Percentiles rank a stretch among this genome's conserved stretches.
phyloP scores from a whole-genome alignment of 768 basidiomycete genomes.

The Lanmaoa rubissima region DNA sequence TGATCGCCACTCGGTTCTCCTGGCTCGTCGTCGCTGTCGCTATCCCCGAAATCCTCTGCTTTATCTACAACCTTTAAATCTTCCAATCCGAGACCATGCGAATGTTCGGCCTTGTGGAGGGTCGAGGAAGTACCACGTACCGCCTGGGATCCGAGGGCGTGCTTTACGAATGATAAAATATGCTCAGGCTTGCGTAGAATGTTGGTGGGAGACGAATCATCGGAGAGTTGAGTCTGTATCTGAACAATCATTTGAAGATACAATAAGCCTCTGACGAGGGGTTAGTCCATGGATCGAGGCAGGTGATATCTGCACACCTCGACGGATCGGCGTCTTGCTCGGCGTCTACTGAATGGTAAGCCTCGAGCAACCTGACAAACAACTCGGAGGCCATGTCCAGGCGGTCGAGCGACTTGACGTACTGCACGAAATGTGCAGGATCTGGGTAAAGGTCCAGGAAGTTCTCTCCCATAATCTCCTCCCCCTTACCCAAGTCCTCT shows the following conservation, averaged over 20 bases:
- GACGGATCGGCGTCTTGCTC: constrained; percentile 22
- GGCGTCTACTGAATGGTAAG: constrained; percentile 45
- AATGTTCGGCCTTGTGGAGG: constrained; percentile 1
- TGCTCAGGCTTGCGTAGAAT: constrained; percentile 65
- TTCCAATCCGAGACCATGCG: constrained; percentile 29
- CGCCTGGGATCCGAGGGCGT: constrained; percentile 56
- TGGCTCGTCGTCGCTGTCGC: constrained; percentile 55
- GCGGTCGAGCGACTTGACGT: constrained; percentile 64
- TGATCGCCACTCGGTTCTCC: constrained; percentile 37
- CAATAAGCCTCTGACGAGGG: constrained; percentile 53
- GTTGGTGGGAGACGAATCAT: constrained; percentile 50
- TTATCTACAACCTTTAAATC: constrained; percentile 40
- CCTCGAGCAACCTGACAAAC: constrained; percentile 72
- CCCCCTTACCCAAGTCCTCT: constrained; percentile 40
- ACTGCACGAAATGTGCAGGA: constrained; percentile 63
- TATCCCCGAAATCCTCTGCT: constrained; percentile 42
- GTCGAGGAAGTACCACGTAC: not conserved
- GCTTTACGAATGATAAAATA: constrained; percentile 79
- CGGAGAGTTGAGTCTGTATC: constrained; percentile 70
- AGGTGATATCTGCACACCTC: constrained; percentile 14
- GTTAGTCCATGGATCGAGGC: not conserved
- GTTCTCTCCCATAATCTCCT: constrained; percentile 44
- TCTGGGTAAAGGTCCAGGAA: constrained; percentile 73
- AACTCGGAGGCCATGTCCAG: constrained; percentile 68
- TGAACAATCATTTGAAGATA: constrained; percentile 80